These are phyloP conservation scores for Balamuthia mandrillaris DNA, from an alignment of 208 protist genomes.

Conservation along the genomic window DNA sequence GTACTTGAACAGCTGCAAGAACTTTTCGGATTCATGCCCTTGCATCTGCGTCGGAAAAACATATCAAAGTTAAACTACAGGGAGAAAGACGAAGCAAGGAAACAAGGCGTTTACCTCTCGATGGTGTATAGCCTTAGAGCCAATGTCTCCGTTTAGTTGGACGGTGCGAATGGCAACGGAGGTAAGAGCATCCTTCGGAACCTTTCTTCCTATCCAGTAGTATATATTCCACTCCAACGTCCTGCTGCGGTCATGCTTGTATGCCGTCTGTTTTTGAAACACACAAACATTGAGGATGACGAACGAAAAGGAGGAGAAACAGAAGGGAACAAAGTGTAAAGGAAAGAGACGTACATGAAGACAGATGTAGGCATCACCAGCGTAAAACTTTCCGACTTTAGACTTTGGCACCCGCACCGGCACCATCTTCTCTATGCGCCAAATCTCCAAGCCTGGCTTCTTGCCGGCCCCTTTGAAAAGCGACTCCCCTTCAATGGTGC, in stretches of 20 bases:
- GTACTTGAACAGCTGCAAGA: constrained; percentile 45
- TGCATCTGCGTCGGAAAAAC: constrained; percentile 18
- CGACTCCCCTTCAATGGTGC: no score
- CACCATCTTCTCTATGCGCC: constrained; percentile 78
- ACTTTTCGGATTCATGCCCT: constrained; percentile 56
- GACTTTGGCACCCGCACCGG: constrained; percentile 54
- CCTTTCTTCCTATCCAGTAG: constrained; percentile 2
- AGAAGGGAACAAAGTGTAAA: not conserved
- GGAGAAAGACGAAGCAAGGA: not conserved
- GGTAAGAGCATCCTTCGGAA: constrained; percentile 12
- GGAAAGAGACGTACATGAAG: constrained; percentile 47
- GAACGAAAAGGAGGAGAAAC: not conserved
- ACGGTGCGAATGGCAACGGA: constrained; percentile 55
- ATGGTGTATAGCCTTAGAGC: constrained; percentile 70
- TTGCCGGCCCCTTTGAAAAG: no score
- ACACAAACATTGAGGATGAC: not conserved
- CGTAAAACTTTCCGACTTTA: constrained; percentile 69
- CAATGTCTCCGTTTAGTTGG: constrained; percentile 75
- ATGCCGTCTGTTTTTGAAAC: not conserved
- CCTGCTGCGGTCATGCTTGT: not conserved
- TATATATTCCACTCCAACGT: constrained; percentile 24
- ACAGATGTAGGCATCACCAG: constrained; percentile 74
- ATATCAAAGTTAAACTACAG: not conserved
- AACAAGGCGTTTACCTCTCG: constrained; percentile 47
- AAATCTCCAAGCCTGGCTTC: constrained; percentile 71